Evolutionary conservation across 768 basidiomycete species (phyloP).

Genomic region (Suillus tomentosus): DNA sequence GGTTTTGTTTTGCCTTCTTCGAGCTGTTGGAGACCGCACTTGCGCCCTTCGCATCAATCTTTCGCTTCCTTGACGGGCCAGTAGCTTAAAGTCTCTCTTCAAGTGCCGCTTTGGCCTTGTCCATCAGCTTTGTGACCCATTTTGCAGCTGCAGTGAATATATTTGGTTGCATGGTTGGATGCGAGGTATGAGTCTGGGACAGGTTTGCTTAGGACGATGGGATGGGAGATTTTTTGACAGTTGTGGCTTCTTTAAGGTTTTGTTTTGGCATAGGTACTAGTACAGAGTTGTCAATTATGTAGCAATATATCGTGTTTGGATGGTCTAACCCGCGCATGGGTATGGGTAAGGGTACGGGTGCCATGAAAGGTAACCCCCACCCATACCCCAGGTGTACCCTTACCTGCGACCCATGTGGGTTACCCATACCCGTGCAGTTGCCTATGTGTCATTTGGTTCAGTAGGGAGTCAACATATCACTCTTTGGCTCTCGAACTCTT

Average conservation of each 20-base stretch:
- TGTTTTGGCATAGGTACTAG: background rate
- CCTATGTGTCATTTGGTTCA: too few relatives aligned
- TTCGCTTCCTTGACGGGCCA: background rate
- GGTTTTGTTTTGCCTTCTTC: background rate
- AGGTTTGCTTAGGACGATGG: background rate
- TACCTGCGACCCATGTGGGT: background rate
- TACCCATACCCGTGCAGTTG: constrained; percentile 4
- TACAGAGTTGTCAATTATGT: background rate
- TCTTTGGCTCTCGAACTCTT: too few relatives aligned
- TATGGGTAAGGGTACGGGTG: constrained; percentile 1
- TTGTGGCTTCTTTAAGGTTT: constrained; percentile 5
- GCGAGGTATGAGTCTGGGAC: background rate
- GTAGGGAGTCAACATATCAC: too few relatives aligned
- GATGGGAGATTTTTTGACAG: background rate
- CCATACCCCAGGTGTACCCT: constrained; percentile 3
- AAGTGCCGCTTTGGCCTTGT: background rate
- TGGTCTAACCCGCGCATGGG: background rate
- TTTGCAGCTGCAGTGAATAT: background rate
- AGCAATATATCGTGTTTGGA: background rate
- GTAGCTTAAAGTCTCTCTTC: background rate
- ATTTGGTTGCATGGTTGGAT: constrained; percentile 2
- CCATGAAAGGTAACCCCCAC: background rate
- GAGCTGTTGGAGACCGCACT: background rate
- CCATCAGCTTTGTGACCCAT: background rate
- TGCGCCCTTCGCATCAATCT: background rate